Percentiles rank a stretch among this genome's conserved stretches.
phyloP scores from a whole-genome alignment of 805 yeast genomes.

The Wickerhamomyces chaumierensis region DNA sequence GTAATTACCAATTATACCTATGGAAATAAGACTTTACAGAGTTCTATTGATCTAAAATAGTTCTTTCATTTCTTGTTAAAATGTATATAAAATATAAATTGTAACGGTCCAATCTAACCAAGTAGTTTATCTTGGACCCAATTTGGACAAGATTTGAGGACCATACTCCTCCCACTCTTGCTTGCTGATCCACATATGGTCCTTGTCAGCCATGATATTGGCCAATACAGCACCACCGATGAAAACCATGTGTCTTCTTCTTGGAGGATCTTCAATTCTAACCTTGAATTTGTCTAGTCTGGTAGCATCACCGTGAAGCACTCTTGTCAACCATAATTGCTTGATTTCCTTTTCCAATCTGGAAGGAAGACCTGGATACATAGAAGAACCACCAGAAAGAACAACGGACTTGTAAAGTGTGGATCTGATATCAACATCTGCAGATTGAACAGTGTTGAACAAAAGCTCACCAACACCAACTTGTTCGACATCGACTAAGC shows the following conservation, averaged over 20 bases:
- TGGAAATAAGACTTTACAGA: too few relatives aligned
- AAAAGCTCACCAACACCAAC: slow-evolving; percentile 92
- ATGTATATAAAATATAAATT: too few relatives aligned
- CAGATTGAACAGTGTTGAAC: slow-evolving; percentile 86
- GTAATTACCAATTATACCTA: too few relatives aligned
- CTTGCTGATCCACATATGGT: slow-evolving; percentile 94
- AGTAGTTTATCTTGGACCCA: slow-evolving; percentile 69
- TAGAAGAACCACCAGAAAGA: slow-evolving; percentile 92
- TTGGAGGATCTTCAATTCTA: slow-evolving; percentile 95
- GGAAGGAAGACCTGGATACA: slow-evolving; percentile 98
- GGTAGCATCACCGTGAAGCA: slow-evolving; percentile 76
- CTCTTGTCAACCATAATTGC: slow-evolving; percentile 89
- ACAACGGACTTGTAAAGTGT: slow-evolving; percentile 87
- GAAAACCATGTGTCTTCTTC: slow-evolving; percentile 98
- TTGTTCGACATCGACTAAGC: slow-evolving; percentile 88
- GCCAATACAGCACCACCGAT: slow-evolving; percentile 98
- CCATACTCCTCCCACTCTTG: slow-evolving; percentile 99
- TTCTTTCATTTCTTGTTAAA: background rate
- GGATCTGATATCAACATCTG: slow-evolving; percentile 88
- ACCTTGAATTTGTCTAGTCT: slow-evolving; percentile 89
- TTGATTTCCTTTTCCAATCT: slow-evolving; percentile 91
- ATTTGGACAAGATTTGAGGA: slow-evolving; percentile 67
- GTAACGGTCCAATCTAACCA: too few relatives aligned
- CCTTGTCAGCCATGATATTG: slow-evolving; percentile 95
- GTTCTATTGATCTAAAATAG: too few relatives aligned